Percentiles rank a stretch among this genome's conserved stretches.
phyloP scores from a whole-genome alignment of 2,329 filamentous ascomycete genomes.

The Aspergillus sp. region DNA sequence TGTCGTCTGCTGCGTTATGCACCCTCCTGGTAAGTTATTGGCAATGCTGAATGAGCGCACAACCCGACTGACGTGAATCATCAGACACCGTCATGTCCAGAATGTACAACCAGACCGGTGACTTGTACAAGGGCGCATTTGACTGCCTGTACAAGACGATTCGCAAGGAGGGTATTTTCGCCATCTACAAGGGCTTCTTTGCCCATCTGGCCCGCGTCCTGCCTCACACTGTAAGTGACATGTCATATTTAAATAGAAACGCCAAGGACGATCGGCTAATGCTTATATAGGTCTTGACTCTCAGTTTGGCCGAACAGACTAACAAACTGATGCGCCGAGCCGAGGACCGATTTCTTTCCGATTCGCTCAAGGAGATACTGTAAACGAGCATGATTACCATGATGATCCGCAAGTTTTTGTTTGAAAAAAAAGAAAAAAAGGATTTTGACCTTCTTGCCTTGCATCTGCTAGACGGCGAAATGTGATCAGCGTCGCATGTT shows the following conservation, averaged over 20 bases:
- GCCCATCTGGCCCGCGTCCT: constrained; percentile 91
- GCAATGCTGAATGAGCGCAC: background rate
- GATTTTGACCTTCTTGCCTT: too few relatives aligned
- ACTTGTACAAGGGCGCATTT: constrained; percentile 88
- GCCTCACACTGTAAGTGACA: constrained; percentile 68
- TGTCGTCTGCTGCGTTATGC: constrained; percentile 96
- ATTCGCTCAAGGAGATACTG: constrained; percentile 43
- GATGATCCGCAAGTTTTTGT: too few relatives aligned
- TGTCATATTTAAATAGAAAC: background rate
- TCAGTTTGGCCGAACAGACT: constrained; percentile 92
- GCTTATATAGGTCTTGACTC: constrained; percentile 65
- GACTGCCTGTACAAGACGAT: constrained; percentile 91
- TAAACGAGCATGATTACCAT: constrained; percentile 19
- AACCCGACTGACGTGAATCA: constrained; percentile 4
- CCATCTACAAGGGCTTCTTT: constrained; percentile 96
- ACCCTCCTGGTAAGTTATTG: constrained; percentile 69
- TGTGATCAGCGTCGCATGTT: too few relatives aligned
- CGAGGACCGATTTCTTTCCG: constrained; percentile 57
- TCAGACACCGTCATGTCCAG: constrained; percentile 95
- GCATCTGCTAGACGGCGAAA: too few relatives aligned
- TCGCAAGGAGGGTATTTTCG: constrained; percentile 81
- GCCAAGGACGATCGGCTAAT: constrained; percentile 14
- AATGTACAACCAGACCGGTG: constrained; percentile 97
- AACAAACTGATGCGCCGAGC: constrained; percentile 84
- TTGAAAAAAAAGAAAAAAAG: too few relatives aligned